These are phyloP conservation scores for Pseudogymnoascus sp. DNA, from an alignment of 2,329 filamentous ascomycete species.

Conservation along the genomic window DNA sequence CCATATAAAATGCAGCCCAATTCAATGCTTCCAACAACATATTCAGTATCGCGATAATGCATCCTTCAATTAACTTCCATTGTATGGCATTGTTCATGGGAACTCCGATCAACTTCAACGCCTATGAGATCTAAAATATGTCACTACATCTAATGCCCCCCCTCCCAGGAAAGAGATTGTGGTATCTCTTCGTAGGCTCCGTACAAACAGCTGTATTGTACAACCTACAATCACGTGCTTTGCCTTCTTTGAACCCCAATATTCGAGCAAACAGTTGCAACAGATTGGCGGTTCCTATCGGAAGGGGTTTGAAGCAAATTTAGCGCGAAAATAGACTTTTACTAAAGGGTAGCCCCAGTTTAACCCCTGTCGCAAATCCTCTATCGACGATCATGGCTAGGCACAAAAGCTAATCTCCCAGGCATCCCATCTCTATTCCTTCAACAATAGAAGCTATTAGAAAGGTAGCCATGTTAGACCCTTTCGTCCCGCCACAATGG, in stretches of 20 bases:
- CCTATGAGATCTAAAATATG: background rate
- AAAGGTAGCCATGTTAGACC: constrained; percentile 54
- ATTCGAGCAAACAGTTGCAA: background rate
- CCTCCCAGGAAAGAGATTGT: background rate
- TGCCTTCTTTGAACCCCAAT: background rate
- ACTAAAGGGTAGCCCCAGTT: background rate
- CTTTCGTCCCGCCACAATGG: constrained; percentile 53
- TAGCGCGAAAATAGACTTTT: background rate
- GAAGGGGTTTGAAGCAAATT: background rate
- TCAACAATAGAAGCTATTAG: background rate
- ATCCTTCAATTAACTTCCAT: background rate
- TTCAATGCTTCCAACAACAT: background rate
- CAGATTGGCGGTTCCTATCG: background rate
- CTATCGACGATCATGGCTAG: background rate
- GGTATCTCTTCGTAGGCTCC: background rate
- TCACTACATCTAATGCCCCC: too few relatives aligned
- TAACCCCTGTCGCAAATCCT: constrained; percentile 2
- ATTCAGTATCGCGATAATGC: background rate
- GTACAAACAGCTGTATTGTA: background rate
- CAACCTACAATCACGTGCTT: background rate
- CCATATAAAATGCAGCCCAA: too few relatives aligned
- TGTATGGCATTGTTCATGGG: background rate
- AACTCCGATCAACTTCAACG: background rate
- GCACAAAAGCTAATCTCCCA: background rate
- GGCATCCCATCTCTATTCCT: background rate